phyloP scores from a whole-genome alignment of 2,329 filamentous ascomycete genomes.

The Periconia sp. region DNA sequence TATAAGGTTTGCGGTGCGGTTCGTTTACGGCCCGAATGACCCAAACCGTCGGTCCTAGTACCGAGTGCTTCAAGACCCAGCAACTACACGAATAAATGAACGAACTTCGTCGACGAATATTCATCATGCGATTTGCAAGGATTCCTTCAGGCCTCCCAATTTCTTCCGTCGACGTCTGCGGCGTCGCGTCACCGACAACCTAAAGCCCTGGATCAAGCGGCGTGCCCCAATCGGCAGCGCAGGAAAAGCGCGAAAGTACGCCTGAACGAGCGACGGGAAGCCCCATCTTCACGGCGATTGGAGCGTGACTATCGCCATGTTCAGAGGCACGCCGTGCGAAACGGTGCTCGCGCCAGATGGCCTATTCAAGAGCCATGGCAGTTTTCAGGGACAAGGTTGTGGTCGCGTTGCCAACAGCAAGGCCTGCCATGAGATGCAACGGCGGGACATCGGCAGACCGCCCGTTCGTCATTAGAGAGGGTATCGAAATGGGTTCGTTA shows the following conservation, averaged over 20 bases:
- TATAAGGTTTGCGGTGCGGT: neutral
- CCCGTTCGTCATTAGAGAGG: conserved; percentile 8
- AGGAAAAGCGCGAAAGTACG: neutral
- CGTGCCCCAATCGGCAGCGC: conserved; percentile 2
- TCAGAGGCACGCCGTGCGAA: neutral
- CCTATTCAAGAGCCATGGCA: no score
- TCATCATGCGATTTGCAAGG: neutral
- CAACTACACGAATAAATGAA: no score
- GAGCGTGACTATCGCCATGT: neutral
- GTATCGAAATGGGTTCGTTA: neutral
- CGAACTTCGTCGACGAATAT: neutral
- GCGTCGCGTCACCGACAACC: neutral
- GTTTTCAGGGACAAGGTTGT: no score
- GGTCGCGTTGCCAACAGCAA: neutral
- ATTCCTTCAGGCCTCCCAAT: conserved; percentile 5
- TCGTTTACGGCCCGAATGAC: neutral
- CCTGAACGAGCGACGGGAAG: conserved; percentile 4
- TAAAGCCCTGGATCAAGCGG: neutral
- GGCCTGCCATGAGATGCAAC: neutral
- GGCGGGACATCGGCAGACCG: no score
- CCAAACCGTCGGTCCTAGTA: no score
- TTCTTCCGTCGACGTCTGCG: neutral
- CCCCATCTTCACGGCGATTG: neutral
- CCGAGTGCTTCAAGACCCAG: no score
- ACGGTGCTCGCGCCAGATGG: no score